Percentiles rank a stretch among this genome's conserved stretches.
Conservation (phyloP, 1,284 basidiomycete species). For the Polyporus tsugae region DNA sequence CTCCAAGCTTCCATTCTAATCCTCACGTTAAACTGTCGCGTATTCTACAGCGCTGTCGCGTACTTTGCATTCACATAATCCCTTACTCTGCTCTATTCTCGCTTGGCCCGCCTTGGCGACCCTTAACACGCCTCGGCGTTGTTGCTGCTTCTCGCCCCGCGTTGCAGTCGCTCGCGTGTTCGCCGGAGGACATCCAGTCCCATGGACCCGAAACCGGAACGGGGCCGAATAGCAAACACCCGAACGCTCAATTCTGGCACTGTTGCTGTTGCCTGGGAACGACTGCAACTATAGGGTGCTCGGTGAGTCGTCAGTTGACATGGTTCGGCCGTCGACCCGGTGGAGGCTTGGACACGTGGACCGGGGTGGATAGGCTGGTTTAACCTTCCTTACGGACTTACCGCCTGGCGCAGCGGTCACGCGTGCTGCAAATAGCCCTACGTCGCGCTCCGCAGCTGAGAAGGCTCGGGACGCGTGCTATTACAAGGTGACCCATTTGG, state of each 20-base stretch:
- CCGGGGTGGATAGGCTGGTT: neutral
- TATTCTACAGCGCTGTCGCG: conserved; percentile 3
- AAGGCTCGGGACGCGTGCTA: neutral
- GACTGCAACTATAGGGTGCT: neutral
- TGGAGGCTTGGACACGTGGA: neutral
- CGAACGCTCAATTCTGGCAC: neutral
- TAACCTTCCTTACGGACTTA: neutral
- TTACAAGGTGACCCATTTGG: neutral
- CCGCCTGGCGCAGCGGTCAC: neutral
- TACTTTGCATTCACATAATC: conserved; percentile 14
- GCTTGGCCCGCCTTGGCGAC: conserved; percentile 6
- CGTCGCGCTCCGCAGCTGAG: neutral
- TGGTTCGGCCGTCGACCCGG: neutral
- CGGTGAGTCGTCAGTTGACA: conserved; percentile 4
- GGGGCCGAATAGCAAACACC: neutral
- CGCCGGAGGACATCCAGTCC: neutral
- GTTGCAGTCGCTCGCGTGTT: neutral
- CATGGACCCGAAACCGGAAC: neutral
- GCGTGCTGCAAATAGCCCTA: neutral
- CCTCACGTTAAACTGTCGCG: conserved; percentile 12
- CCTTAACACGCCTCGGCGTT: neutral
- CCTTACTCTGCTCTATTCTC: conserved; percentile 10
- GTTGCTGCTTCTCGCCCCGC: neutral
- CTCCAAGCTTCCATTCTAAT: conserved; percentile 39
- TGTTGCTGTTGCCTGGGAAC: neutral